Evolutionary conservation across 768 basidiomycete genomes (phyloP), one percentile per base, ranked within the genome.

Genomic region (Boletus reticuloceps): DNA sequence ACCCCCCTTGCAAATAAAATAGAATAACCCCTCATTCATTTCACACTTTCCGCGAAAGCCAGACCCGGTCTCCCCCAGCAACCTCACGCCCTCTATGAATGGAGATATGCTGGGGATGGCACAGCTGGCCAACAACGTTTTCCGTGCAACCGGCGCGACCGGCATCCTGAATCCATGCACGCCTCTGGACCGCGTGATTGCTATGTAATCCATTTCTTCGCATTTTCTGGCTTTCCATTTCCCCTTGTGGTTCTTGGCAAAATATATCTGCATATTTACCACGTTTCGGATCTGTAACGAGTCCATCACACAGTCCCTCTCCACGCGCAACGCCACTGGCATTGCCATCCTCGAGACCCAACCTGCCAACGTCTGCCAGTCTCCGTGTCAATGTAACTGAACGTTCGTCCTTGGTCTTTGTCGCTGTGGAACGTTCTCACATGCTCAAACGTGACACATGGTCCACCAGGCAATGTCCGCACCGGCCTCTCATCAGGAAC

Each of bases 111-210:
- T 8, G 29, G 29, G 29, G 29, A 8, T 16, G 29, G 17, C 56
- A 60, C 50, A 55, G 60, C 61, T 55, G 46, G 29, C 50, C 47
- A 66, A 54, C 66, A 59, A 59, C 64, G 59, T 65, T 65, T 51
- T 60, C 29, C 29, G 29, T 29, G 29, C 29, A 29, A 29, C 29
- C 62, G 51, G 59, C 50, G 45, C 53, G 50, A 41, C 20, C 58
- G 58, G 65, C 61, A 59, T 61, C 51, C 51, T 64, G 53, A 54
- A n/a, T n/a, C n/a, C n/a, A n/a, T n/a, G 36, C 44, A 34, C n/a
- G 34, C 44, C 32, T 38, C 22, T 39, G 42, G 36, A 17, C 45
- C 38, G 44, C 19, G 45, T 59, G 48, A 44, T 40, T 57, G 47
- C 50, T 44, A 29, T 29, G 29, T 29, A 29, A 29, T 29, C 27